phyloP scores from a whole-genome alignment of 2,329 filamentous ascomycete genomes.

The Xylariaceae sp. region DNA sequence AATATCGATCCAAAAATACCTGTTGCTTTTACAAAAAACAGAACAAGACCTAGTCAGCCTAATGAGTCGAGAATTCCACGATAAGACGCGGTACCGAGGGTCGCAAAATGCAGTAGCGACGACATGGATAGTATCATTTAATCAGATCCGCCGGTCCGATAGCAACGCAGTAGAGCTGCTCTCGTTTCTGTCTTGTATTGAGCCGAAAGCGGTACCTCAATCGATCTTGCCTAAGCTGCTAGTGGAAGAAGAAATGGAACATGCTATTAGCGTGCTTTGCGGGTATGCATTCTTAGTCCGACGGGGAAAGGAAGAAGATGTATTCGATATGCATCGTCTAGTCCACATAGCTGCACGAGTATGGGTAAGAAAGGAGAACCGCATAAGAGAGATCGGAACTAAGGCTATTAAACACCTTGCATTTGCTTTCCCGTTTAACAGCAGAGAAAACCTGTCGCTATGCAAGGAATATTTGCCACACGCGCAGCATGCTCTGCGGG shows the following conservation, averaged over 20 bases:
- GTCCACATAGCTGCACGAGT: conserved; percentile 43
- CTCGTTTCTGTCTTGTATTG: conserved; percentile 47
- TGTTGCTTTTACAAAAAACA: conserved; percentile 40
- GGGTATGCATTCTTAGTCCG: conserved; percentile 42
- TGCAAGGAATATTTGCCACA: conserved; percentile 40
- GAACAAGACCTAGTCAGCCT: conserved; percentile 41
- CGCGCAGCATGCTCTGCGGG: conserved; percentile 32
- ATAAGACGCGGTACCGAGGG: conserved; percentile 40
- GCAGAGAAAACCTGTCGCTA: conserved; percentile 22
- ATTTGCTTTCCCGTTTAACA: conserved; percentile 4
- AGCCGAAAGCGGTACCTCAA: conserved; percentile 46
- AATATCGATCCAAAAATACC: conserved; percentile 40
- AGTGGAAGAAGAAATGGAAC: conserved; percentile 27
- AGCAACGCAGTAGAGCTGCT: conserved; percentile 44
- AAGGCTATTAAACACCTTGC: conserved; percentile 1
- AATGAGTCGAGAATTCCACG: conserved; percentile 44
- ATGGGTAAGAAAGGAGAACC: conserved; percentile 36
- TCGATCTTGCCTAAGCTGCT: conserved; percentile 38
- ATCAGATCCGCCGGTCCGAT: conserved; percentile 42
- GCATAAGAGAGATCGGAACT: background rate
- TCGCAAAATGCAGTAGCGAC: conserved; percentile 45
- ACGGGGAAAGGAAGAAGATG: conserved; percentile 31
- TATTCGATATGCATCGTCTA: conserved; percentile 46
- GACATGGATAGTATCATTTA: conserved; percentile 50
- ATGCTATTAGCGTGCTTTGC: conserved; percentile 42